These are phyloP conservation scores for Thymus mandschuricus DNA, from an alignment of 257 asterid genomes.

Conservation along the genomic window DNA sequence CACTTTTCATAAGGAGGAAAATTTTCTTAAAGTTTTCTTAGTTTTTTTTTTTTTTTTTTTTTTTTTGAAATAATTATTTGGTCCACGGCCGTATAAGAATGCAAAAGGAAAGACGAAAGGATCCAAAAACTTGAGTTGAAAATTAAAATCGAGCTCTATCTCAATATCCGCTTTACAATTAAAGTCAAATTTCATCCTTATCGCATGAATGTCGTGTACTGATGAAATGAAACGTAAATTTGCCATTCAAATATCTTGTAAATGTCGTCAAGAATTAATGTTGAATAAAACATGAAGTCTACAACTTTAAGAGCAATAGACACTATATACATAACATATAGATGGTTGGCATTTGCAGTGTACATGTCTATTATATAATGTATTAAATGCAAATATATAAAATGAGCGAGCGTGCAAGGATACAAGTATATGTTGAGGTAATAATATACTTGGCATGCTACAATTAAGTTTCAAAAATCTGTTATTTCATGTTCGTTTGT, in stretches of 20 bases:
- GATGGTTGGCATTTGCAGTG: too few species aligned
- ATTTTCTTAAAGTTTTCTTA: too few species aligned
- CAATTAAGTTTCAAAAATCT: not conserved
- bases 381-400: constrained; percentile 4
- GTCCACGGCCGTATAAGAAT: not conserved
- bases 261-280: too few species aligned
- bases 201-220: not conserved
- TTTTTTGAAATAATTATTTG: not conserved
- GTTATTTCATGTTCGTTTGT: too few species aligned
- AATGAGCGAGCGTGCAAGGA: constrained; percentile 17
- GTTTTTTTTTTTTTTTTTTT: too few species aligned
- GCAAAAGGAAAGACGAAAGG: not conserved
- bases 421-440: not conserved
- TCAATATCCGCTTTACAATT: not conserved
- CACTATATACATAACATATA: too few species aligned
- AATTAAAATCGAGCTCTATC: not conserved
- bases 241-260: too few species aligned
- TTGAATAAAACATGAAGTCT: too few species aligned
- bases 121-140: not conserved
- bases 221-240: not conserved
- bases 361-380: too few species aligned
- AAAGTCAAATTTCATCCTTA: not conserved
- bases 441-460: constrained; percentile 21
- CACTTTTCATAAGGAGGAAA: not conserved
- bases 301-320: too few species aligned